These are phyloP conservation scores for Areca catechu DNA, from an alignment of 176 grass and related monocot species.

Conservation along the genomic window DNA sequence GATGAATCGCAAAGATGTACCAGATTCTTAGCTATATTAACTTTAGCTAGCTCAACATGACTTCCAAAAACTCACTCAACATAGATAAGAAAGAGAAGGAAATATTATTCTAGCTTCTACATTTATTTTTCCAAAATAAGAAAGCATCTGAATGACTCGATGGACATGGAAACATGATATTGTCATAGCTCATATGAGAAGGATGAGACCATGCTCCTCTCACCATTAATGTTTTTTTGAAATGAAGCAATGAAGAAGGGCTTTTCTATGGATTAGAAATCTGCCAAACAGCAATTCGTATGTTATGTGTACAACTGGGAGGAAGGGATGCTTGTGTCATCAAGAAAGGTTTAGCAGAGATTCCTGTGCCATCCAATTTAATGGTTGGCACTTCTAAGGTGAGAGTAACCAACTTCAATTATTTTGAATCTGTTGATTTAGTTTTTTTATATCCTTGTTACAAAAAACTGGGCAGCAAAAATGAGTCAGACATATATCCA, in stretches of 20 bases:
- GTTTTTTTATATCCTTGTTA: neutral
- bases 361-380: constrained; percentile 2
- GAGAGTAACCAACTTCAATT: neutral
- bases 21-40: no score
- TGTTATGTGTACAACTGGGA: neutral
- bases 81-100: no score
- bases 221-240: no score
- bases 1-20: no score
- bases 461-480: neutral
- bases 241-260: neutral
- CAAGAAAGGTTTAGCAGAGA: neutral
- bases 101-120: no score
- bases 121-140: no score
- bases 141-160: no score
- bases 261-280: constrained; percentile 4
- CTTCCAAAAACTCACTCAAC: no score
- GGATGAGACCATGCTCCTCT: no score
- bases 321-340: neutral
- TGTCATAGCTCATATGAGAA: no score
- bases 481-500: neutral
- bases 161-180: no score
- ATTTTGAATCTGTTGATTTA: neutral
- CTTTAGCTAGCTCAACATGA: no score
- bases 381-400: constrained; percentile 2
- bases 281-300: neutral